These are phyloP conservation scores for Fusarium lyarnte DNA, from an alignment of 2,329 filamentous ascomycete genomes.

Conservation along the genomic window DNA sequence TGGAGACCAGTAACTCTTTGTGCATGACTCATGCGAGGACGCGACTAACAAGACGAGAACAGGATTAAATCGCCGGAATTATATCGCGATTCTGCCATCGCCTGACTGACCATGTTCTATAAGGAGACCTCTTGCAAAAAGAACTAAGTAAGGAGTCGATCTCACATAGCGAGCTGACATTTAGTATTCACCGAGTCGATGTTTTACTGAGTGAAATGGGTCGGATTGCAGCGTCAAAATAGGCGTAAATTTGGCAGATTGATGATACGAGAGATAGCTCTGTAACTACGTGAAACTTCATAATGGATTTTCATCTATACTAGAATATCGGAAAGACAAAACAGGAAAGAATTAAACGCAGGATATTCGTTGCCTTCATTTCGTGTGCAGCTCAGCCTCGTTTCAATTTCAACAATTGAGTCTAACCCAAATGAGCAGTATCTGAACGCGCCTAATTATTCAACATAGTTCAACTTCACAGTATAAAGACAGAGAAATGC, in stretches of 20 bases:
- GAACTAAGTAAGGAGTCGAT: not conserved
- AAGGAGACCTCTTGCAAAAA: no score
- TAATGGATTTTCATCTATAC: fast-evolving
- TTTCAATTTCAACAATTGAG: not conserved
- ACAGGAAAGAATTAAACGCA: not conserved
- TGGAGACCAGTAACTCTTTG: not conserved
- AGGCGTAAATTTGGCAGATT: not conserved
- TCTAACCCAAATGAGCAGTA: not conserved
- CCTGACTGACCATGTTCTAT: not conserved
- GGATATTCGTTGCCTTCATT: not conserved
- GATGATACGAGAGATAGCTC: no score
- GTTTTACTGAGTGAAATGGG: fast-evolving
- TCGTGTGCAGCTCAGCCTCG: not conserved
- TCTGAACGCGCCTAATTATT: not conserved
- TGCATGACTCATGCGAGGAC: not conserved
- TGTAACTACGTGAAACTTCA: not conserved
- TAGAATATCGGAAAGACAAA: no score
- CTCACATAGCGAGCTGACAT: no score
- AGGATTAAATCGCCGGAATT: no score
- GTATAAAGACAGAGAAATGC: not conserved
- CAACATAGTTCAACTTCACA: not conserved
- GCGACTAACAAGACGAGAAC: no score
- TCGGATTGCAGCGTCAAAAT: fast-evolving
- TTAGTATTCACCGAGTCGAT: fast-evolving
- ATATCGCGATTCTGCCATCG: no score